These are phyloP conservation scores for Plasmopara muralis DNA, from an alignment of 352 stramenopile genomes.

Conservation along the genomic window DNA sequence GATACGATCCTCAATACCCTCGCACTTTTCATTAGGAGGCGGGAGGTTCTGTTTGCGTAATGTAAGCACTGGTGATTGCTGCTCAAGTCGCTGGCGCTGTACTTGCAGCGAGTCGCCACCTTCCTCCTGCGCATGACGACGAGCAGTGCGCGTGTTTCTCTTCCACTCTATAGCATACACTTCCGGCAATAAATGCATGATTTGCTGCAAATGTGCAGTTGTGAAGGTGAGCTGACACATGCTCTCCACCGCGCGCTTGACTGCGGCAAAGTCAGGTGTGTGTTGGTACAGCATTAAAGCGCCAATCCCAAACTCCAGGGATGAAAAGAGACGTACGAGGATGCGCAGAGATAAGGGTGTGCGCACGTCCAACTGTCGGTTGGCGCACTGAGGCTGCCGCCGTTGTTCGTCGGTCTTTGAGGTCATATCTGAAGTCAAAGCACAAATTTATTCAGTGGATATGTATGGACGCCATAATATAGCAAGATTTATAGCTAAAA, in stretches of 20 bases:
- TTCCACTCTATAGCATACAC: constrained; percentile 49
- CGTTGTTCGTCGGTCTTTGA: neutral
- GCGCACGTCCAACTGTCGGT: neutral
- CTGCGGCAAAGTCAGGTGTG: constrained; percentile 48
- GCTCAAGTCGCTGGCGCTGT: constrained; percentile 15
- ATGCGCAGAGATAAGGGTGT: constrained; percentile 35
- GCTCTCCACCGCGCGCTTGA: constrained; percentile 63
- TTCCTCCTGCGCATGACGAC: constrained; percentile 18
- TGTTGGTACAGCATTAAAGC: constrained; percentile 68
- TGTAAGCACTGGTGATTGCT: constrained; percentile 39
- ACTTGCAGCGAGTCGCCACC: constrained; percentile 10
- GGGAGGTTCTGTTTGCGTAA: constrained; percentile 43
- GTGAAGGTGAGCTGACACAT: constrained; percentile 56
- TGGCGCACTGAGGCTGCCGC: neutral
- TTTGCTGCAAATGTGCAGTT: constrained; percentile 47
- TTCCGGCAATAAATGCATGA: constrained; percentile 41
- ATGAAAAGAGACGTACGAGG: constrained; percentile 53
- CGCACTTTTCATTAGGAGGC: constrained; percentile 16
- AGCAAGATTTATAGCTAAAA: too few relatives aligned
- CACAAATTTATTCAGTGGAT: too few relatives aligned
- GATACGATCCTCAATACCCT: constrained; percentile 46
- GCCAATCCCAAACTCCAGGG: constrained; percentile 64
- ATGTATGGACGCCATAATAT: too few relatives aligned
- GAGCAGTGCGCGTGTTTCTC: constrained; percentile 23
- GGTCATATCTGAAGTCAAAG: neutral